Base-by-base conservation (phyloP, 345 rosid species). In the Turnera subulata region DNA sequence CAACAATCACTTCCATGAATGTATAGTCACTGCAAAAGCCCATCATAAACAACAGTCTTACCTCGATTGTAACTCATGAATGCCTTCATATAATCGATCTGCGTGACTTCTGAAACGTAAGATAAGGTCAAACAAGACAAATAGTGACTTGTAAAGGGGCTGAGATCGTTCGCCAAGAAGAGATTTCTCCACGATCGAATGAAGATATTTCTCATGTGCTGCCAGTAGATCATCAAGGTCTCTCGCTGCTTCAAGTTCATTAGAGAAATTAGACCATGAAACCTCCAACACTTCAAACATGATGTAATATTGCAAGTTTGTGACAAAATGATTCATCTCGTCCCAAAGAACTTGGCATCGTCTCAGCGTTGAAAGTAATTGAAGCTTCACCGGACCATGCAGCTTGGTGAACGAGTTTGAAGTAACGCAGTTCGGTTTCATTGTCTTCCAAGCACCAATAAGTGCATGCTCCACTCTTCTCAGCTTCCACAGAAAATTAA, bases 261-360 rank as follows among this genome's bases (percentile, higher is more conserved):
- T 79, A 26, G 85, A 81, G 70, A 93, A 93, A 61, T 85, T 73
- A 58, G 95, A 93, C 97, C 97, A 93, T 12, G 96, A 93, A 7
- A 87, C 95, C 77, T 93, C 99, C 83, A 93, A 75, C 32, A 93
- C 97, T 73, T 93, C 99, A 70, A 93, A 89, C 99, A 93, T 93
- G 50, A 93, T 89, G 73, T 93, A 93, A 71, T 90, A 89, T 64
- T 93, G 99, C 78, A 93, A 82, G 75, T 93, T 93, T 14, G 97
- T 78, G 50, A 93, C 87, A 73, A 93, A 93, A 78, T 89, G 99
- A 64, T 93, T 93, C 97, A 93, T 93, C 70, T 89, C 97, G 62
- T 87, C 73, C 96, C 96, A 84, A 44, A 90, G 83, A 65, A 87
- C 97, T 84, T 93, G 99, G 82, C 96, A 93, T 58, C 73, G 82